Evolutionary conservation across 176 grass and related monocot species (phyloP).

Genomic region (Eragrostis nindensis): DNA sequence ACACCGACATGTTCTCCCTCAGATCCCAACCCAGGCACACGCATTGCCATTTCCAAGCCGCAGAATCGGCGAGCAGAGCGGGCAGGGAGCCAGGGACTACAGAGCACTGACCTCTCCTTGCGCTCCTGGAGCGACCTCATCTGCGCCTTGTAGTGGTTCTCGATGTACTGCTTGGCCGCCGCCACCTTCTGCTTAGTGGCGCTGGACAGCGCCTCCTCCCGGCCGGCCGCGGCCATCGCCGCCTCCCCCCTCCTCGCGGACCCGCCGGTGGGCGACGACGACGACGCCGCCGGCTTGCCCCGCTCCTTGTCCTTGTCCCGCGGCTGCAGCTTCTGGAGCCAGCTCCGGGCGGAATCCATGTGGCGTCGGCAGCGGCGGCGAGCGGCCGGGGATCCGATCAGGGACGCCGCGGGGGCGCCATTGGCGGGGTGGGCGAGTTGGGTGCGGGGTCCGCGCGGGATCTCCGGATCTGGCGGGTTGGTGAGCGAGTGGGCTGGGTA

Average conservation of each 20-base stretch:
- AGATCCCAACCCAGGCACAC: conserved; percentile 17
- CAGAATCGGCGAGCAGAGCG: neutral
- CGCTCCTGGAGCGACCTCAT: conserved; percentile 68
- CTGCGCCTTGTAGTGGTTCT: conserved; percentile 84
- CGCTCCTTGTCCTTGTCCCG: conserved; percentile 52
- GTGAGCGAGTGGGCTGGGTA: neutral
- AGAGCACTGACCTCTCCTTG: conserved; percentile 66
- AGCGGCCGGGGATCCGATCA: conserved; percentile 37
- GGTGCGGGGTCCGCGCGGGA: conserved; percentile 15
- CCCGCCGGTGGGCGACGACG: neutral
- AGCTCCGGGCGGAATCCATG: conserved; percentile 73
- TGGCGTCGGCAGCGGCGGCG: neutral
- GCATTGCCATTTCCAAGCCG: neutral
- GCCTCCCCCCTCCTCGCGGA: neutral
- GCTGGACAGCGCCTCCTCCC: conserved; percentile 47
- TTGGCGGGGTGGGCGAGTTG: neutral
- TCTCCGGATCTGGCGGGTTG: conserved; percentile 43
- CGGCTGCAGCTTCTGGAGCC: conserved; percentile 70
- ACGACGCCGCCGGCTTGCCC: conserved; percentile 10
- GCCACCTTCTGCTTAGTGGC: conserved; percentile 66
- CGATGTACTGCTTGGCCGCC: conserved; percentile 76
- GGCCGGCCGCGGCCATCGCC: neutral
- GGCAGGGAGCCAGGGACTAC: neutral
- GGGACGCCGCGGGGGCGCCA: conserved; percentile 9
- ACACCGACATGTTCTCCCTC: neutral